Conservation (phyloP, 768 basidiomycete species). For the Dioszegia crocea region DNA sequence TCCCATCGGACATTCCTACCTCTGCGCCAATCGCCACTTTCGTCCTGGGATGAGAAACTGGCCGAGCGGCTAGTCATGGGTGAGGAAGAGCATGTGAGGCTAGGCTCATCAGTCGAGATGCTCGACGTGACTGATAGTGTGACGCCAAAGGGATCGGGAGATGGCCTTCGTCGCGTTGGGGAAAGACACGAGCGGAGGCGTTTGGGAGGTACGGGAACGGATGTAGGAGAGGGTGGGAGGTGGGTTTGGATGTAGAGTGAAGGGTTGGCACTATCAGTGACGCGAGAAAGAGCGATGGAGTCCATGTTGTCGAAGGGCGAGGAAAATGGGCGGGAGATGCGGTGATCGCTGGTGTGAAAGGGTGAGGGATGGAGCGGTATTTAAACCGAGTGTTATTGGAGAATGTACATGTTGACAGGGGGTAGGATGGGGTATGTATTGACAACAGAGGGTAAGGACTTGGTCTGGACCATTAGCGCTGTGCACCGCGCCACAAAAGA, state of each 20-base stretch:
- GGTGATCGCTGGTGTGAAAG: neutral
- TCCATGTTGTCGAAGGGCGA: neutral
- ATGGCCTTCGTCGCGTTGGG: conserved; percentile 14
- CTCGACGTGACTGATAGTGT: neutral
- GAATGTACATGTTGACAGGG: neutral
- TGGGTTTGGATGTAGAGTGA: neutral
- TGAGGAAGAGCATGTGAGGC: neutral
- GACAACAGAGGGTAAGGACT: too few species aligned
- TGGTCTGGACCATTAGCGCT: neutral
- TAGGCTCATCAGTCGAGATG: conserved; percentile 7
- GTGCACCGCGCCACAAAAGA: neutral
- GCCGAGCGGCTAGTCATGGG: conserved; percentile 10
- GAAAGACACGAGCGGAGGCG: conserved; percentile 29
- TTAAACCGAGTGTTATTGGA: neutral
- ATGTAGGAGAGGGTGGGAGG: neutral
- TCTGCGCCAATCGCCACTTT: conserved; percentile 21
- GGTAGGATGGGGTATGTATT: too few species aligned
- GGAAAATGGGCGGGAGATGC: neutral
- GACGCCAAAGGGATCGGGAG: neutral
- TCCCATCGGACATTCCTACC: conserved; percentile 38
- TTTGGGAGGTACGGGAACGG: conserved; percentile 9
- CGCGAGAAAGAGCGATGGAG: neutral
- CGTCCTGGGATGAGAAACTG: neutral
- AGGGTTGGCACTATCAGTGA: neutral
- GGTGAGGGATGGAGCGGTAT: neutral